Evolutionary conservation across 2,329 filamentous ascomycete species (phyloP), one percentile per base, ranked within the genome.

Genomic region (Davidsoniella australis): DNA sequence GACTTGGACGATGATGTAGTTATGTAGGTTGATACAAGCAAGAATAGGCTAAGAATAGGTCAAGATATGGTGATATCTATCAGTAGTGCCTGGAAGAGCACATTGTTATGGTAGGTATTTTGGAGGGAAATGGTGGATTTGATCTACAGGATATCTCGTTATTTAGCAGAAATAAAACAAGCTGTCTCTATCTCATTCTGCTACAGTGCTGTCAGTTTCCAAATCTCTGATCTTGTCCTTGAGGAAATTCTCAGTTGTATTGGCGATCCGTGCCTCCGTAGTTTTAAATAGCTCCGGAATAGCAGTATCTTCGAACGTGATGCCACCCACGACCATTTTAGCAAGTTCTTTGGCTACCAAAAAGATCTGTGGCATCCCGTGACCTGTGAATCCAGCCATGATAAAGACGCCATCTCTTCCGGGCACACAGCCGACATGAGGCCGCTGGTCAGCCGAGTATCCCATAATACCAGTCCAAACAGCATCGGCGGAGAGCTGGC

Each of bases 341-440:
- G 62, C 65, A 7, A 71, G 41, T 0, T 62, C 67, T 52, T 66
- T 64, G 5, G 62, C 63, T 4, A 62, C 57, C 0, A 68, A 58
- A 17, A 66, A 66, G 16, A 70, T 64, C 20, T 67, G 56, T 0
- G 68, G 64, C 69, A 74, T 74, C 0, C 71, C 71, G 49, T 72
- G 69, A 0, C 71, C 71, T 26, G 64, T 67, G 52, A 72, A 73
- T 0, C 70, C 71, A 0, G 65, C 68, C 18, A 68, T 57, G n/a
- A 73, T 59, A 43, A 63, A 68, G 53, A 68, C 63, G 5, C 61
- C 62, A 2, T 59, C 49, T 43, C 60, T 62, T 0, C 58, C 63
- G 0, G 69, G 69, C 0, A 73, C 59, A 0, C 55, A 54, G 0
- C 70, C 69, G 1, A 74, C 57, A n/a, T 66, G 63, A 0, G 70